phyloP scores from a whole-genome alignment of 768 basidiomycete genomes.

The Hygrocybe punicea region DNA sequence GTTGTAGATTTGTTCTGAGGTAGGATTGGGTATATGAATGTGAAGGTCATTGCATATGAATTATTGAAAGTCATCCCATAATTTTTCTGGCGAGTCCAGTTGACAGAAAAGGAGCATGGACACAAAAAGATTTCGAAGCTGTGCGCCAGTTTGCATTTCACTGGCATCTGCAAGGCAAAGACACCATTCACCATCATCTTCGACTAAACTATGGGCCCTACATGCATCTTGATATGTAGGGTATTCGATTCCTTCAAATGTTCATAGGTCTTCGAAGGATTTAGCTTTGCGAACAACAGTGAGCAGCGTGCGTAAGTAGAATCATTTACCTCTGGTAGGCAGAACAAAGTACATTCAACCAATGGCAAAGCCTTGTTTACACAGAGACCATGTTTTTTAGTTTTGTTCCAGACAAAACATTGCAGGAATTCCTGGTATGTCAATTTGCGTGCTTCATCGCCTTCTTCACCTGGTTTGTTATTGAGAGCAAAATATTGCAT shows the following conservation, averaged over 20 bases:
- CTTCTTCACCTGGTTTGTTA: slow-evolving; percentile 23
- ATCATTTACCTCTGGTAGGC: slow-evolving; percentile 30
- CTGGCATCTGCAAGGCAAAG: slow-evolving; percentile 42
- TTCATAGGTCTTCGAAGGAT: slow-evolving; percentile 25
- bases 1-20: not conserved
- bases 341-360: slow-evolving; percentile 32
- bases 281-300: slow-evolving; percentile 37
- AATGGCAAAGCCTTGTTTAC: slow-evolving; percentile 22
- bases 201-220: slow-evolving; percentile 37
- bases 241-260: slow-evolving; percentile 25
- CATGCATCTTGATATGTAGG: slow-evolving; percentile 42
- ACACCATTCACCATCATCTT: slow-evolving; percentile 48
- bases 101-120: slow-evolving; percentile 37
- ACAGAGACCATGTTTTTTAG: slow-evolving; percentile 7
- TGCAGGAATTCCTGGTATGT: slow-evolving; percentile 37
- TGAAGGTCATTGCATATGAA: slow-evolving; percentile 43
- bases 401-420: slow-evolving; percentile 22
- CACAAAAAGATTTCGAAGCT: slow-evolving; percentile 39
- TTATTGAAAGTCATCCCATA: slow-evolving; percentile 36
- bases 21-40: slow-evolving; percentile 13
- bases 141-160: slow-evolving; percentile 36
- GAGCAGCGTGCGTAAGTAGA: slow-evolving; percentile 40
- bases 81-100: slow-evolving; percentile 30
- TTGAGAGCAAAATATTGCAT: not conserved
- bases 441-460: slow-evolving; percentile 5